Base-by-base conservation (phyloP, 352 stramenopile genomes). In the Globisporangium polare region DNA sequence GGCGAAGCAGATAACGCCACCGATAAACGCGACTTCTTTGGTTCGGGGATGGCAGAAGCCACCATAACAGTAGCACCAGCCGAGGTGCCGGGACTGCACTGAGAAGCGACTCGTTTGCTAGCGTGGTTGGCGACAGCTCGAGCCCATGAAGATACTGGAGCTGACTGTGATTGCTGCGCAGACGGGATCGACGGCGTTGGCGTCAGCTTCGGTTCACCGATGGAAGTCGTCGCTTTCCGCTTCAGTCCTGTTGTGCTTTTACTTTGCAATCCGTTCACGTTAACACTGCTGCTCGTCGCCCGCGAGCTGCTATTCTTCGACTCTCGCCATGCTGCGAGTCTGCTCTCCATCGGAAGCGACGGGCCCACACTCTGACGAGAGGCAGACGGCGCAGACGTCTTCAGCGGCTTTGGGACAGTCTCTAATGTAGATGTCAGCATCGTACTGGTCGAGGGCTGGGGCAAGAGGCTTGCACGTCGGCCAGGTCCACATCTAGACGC, bases 321-420 rank as follows among this genome's bases (percentile, higher is more conserved):
- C 17, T 56, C 42, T 39, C 57, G 33, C 62, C 62, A 68, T 31
- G 57, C 55, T 12, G 57, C 39, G 1, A 68, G 56, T 18, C 41
- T 63, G 27, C 27, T 60, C 51, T 68, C 49, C 62, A 68, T 68
- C n/a, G 31, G 31, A 49, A 35, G 45, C 3, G 42, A 43, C 24
- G 20, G 37, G 13, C 12, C 5, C 39, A 37, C 31, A 9, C 20
- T 46, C 20, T 31, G 42, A 43, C 10, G 20, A 31, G 26, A 22
- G 24, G 24, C 20, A 43, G 24, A 29, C 3, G 27, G 17, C 6
- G 10, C 20, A 51, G 24, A n/a, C 18, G 8, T 60, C n/a, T 49
- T 57, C 41, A 26, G 2, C 7, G 27, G 3, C 29, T 18, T 26
- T n/a, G 29, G 5, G 2, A n/a, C 10, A 26, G 29, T 1, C 12